Conservation (phyloP, 164 flowering plant genomes). For the Platanus orientalis region DNA sequence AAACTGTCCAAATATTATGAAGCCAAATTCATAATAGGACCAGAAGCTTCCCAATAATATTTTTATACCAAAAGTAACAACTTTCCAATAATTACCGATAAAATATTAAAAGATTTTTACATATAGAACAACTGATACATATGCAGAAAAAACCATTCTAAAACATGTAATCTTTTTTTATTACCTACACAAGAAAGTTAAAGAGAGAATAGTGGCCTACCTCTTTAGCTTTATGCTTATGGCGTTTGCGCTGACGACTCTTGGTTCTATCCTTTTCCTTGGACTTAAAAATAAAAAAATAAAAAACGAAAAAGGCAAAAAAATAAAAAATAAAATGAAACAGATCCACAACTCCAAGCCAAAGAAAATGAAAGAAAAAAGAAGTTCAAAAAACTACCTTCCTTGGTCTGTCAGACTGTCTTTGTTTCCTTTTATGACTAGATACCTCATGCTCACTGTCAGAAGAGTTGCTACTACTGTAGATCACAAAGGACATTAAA, state of each 20-base stretch:
- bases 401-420: slow-evolving; percentile 42
- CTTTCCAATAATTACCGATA: not conserved
- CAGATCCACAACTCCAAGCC: not conserved
- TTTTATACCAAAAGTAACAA: not conserved
- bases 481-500: not conserved
- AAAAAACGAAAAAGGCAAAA: too few species aligned
- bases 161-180: not conserved
- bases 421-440: slow-evolving; percentile 44
- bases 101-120: not conserved
- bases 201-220: slow-evolving; percentile 41
- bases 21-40: too few species aligned
- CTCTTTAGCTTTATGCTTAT: slow-evolving; percentile 69
- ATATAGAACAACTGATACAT: not conserved
- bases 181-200: not conserved
- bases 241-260: slow-evolving; percentile 58
- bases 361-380: not conserved
- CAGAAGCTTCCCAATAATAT: too few species aligned
- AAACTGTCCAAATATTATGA: too few species aligned
- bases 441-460: slow-evolving; percentile 62
- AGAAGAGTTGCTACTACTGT: slow-evolving; percentile 42
- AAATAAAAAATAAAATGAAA: slow-evolving; percentile 1
- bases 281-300: slow-evolving; percentile 26
- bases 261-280: slow-evolving; percentile 68
- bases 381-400: slow-evolving; percentile 39
- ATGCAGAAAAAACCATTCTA: not conserved